Base-by-base conservation (phyloP, 352 stramenopile genomes). In the Globisporangium emineosum region DNA sequence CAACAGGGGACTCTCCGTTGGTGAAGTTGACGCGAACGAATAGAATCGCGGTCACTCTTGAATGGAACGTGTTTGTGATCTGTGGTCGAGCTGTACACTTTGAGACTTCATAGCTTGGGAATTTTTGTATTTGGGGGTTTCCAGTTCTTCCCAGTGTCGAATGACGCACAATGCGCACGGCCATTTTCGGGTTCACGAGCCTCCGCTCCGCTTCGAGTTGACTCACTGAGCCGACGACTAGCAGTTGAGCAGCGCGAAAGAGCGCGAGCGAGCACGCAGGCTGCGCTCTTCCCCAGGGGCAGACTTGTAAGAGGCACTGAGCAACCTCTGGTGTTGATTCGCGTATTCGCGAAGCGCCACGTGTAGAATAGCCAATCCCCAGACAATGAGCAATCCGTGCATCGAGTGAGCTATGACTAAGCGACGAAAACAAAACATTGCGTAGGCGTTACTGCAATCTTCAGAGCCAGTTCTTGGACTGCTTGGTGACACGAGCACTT, bases 11-110 rank as follows among this genome's bases (percentile, higher is more conserved):
- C 7, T 53, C n/a, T n/a, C 61, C 66, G 17, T 68, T 43, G 19
- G 30, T 40, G n/a, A 73, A 56, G 17, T 66, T 54, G 10, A 80
- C 67, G 1, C 73, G 62, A 12, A 72, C 49, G 8, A 77, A 54
- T 13, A 66, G 57, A 10, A 78, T 35, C 43, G 54, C 68, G 21
- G 43, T 57, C 0, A 81, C 4, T 0, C 59, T 37, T 1, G 71
- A 57, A 25, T 81, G 68, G 8, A 69, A 65, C 10, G 65, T 56
- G 21, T 66, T 63, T 1, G 73, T 75, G 5, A 81, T 47, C 21
- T 9, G 78, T 73, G 0, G 73, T 77, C 21, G 73, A 71, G 37
- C 78, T 81, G 52, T 81, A 81, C 3, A 78, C 51, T 47, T 81
- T 78, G 4, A 79, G 43, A 15, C 52, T 67, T 7, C 21, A 54